phyloP scores from a whole-genome alignment of 345 rosid species.

The Noccaea caerulescens region DNA sequence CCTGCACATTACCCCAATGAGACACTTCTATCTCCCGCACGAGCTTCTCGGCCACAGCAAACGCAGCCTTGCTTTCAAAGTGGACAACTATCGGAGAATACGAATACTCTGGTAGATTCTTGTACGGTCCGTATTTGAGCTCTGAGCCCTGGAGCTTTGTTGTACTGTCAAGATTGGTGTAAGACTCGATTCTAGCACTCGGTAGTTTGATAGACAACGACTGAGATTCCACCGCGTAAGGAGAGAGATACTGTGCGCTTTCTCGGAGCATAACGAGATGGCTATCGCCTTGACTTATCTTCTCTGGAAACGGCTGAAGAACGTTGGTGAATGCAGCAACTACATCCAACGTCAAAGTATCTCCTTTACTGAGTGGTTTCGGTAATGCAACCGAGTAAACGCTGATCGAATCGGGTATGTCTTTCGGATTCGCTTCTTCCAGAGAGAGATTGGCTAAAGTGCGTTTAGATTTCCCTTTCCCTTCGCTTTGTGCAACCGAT shows the following conservation, averaged over 20 bases:
- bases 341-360: conserved; percentile 63
- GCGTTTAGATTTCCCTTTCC: conserved; percentile 72
- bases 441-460: conserved; percentile 55
- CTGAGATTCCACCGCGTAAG: conserved; percentile 74
- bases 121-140: conserved; percentile 88
- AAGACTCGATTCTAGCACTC: conserved; percentile 73
- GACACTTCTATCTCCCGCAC: conserved; percentile 92
- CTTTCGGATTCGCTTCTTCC: conserved; percentile 48
- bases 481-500: conserved; percentile 54
- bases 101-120: conserved; percentile 67
- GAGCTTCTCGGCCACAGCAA: conserved; percentile 76
- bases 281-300: conserved; percentile 79
- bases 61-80: conserved; percentile 85
- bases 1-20: conserved; percentile 94
- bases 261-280: conserved; percentile 90
- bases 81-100: conserved; percentile 73
- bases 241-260: conserved; percentile 74
- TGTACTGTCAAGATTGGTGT: conserved; percentile 68
- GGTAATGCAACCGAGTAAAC: conserved; percentile 69
- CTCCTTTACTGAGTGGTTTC: conserved; percentile 61
- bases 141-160: conserved; percentile 70
- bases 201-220: conserved; percentile 75
- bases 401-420: conserved; percentile 62
- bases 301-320: conserved; percentile 80
- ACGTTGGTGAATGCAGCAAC: conserved; percentile 63